phyloP scores from a whole-genome alignment of 495 filamentous ascomycete species.

The Bryoglossum gracile region DNA sequence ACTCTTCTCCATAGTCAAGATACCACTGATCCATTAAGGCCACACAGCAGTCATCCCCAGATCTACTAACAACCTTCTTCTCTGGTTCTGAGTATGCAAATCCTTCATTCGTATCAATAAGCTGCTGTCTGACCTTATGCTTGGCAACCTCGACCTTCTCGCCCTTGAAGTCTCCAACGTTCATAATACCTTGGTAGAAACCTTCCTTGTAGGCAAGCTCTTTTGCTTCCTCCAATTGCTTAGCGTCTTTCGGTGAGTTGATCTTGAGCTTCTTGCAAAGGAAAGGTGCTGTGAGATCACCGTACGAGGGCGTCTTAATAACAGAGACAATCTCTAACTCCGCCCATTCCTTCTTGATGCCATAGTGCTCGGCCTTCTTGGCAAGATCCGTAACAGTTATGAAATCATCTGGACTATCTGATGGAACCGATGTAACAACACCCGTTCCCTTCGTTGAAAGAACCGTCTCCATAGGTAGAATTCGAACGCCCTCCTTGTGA shows the following conservation, averaged over 20 bases:
- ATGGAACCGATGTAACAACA: slow-evolving; percentile 92
- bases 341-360: slow-evolving; percentile 95
- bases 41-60: slow-evolving; percentile 84
- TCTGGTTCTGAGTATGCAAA: slow-evolving; percentile 93
- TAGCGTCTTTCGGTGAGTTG: slow-evolving; percentile 87
- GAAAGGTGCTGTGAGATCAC: slow-evolving; percentile 71
- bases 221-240: slow-evolving; percentile 86
- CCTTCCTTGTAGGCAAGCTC: slow-evolving; percentile 94
- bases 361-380: slow-evolving; percentile 97
- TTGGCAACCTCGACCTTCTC: slow-evolving; percentile 80
- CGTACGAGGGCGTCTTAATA: slow-evolving; percentile 85
- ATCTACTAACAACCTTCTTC: slow-evolving; percentile 75
- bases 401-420: slow-evolving; percentile 93
- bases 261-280: slow-evolving; percentile 94
- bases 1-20: slow-evolving; percentile 85
- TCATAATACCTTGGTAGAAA: slow-evolving; percentile 94
- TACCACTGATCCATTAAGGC: slow-evolving; percentile 96
- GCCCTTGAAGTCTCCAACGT: slow-evolving; percentile 82
- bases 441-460: slow-evolving; percentile 90
- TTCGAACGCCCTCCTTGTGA: slow-evolving; percentile 71
- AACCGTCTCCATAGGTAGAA: slow-evolving; percentile 92
- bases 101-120: slow-evolving; percentile 72
- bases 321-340: slow-evolving; percentile 80
- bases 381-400: slow-evolving; percentile 79
- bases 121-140: slow-evolving; percentile 70